A percentile compares a stretch with the other conserved stretches of the same genome.
phyloP scores from a whole-genome alignment of 768 basidiomycete species.

The Cyathus striatus region DNA sequence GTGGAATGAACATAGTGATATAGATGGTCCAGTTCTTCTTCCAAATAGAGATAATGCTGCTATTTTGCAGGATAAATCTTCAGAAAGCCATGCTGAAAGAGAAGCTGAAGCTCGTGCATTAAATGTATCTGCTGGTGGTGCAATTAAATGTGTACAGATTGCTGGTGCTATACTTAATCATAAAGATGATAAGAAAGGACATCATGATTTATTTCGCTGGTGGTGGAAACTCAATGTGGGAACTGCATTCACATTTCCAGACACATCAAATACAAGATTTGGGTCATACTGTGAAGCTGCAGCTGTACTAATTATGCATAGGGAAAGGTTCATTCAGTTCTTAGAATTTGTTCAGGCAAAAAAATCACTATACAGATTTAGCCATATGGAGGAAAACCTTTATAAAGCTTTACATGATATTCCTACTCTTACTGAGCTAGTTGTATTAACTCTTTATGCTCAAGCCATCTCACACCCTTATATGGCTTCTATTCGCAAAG shows the following conservation, averaged over 20 bases:
- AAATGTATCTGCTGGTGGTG: slow-evolving; percentile 2
- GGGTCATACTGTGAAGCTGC: slow-evolving; percentile 16
- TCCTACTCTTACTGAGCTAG: slow-evolving; percentile 12
- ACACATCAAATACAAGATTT: slow-evolving; percentile 30
- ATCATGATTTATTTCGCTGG: slow-evolving; percentile 3
- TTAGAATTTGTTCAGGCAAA: neutral
- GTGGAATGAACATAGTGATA: slow-evolving; percentile 12
- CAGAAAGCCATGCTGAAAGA: slow-evolving; percentile 6
- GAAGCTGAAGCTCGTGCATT: neutral
- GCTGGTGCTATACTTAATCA: slow-evolving; percentile 9
- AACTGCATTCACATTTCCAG: slow-evolving; percentile 18
- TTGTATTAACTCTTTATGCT: slow-evolving; percentile 11
- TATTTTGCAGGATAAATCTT: slow-evolving; percentile 1
- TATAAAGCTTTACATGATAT: slow-evolving; percentile 13
- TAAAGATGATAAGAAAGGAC: slow-evolving; percentile 8
- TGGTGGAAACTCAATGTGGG: slow-evolving; percentile 13
- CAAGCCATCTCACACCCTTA: slow-evolving; percentile 13
- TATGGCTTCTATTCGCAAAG: slow-evolving; percentile 8
- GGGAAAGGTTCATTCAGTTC: slow-evolving; percentile 13
- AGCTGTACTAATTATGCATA: slow-evolving; percentile 16
- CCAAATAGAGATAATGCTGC: slow-evolving; percentile 22
- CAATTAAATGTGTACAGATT: slow-evolving; percentile 5
- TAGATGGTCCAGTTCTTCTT: slow-evolving; percentile 16
- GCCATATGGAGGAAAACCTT: slow-evolving; percentile 20
- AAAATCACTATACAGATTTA: slow-evolving; percentile 1